Evolutionary conservation across 225 moss, liverwort and hornwort species (phyloP).

Genomic region (Pseudisothecium myosuroides): DNA sequence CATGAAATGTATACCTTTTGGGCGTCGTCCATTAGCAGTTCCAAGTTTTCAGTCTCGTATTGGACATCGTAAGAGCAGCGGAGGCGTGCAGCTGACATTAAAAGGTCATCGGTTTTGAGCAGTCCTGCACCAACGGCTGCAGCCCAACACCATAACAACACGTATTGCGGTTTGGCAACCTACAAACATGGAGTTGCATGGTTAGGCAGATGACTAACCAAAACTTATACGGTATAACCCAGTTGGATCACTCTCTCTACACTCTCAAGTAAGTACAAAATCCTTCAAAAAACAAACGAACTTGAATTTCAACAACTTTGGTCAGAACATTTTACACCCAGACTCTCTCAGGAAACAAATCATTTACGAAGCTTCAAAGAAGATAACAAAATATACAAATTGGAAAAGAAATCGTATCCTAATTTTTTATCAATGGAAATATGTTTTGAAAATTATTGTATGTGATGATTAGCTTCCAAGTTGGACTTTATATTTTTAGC

Average conservation of each 20-base stretch:
- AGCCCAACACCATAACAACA: slow-evolving; percentile 96
- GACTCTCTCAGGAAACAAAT: not conserved
- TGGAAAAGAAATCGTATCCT: not conserved
- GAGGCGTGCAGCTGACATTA: slow-evolving; percentile 70
- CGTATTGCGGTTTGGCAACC: slow-evolving; percentile 77
- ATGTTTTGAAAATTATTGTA: not conserved
- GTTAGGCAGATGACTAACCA: not conserved
- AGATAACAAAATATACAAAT: not conserved
- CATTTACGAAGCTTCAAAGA: not conserved
- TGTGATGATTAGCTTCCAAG: not conserved
- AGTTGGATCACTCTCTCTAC: not conserved
- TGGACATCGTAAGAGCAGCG: slow-evolving; percentile 73
- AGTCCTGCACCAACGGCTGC: slow-evolving; percentile 89
- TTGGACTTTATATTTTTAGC: too few relatives aligned
- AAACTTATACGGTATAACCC: not conserved
- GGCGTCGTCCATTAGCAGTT: slow-evolving; percentile 79
- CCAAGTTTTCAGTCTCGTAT: slow-evolving; percentile 81
- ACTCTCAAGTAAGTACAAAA: not conserved
- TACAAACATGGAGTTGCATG: slow-evolving; percentile 7
- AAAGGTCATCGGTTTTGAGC: slow-evolving; percentile 62
- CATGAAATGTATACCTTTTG: slow-evolving; percentile 32
- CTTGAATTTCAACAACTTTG: not conserved
- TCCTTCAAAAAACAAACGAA: not conserved
- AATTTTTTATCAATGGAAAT: not conserved
- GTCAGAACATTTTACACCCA: not conserved